Percentiles rank a stretch among this genome's conserved stretches.
Evolutionary conservation across 2,329 filamentous ascomycete species (phyloP).

Genomic region (Hypoxylon sp.): DNA sequence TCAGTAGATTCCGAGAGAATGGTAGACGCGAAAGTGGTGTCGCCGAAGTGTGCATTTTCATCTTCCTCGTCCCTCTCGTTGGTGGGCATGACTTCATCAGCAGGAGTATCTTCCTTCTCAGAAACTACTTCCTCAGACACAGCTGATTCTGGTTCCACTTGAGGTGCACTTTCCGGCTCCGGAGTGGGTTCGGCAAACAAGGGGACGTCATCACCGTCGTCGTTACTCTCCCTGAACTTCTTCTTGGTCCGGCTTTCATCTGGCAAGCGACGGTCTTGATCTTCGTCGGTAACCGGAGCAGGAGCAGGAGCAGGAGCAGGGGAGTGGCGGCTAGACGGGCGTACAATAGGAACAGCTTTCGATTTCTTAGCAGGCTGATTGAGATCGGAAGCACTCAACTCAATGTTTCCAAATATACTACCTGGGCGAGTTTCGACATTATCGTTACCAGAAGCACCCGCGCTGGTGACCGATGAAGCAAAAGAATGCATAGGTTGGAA

Average conservation of each 20-base stretch:
- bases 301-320: conserved; percentile 30
- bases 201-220: conserved; percentile 78
- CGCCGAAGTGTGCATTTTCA: conserved; percentile 57
- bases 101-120: conserved; percentile 29
- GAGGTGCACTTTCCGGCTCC: conserved; percentile 50
- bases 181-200: conserved; percentile 73
- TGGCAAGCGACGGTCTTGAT: conserved; percentile 70
- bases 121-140: conserved; percentile 22
- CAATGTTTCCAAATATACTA: conserved; percentile 78
- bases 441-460: conserved; percentile 59
- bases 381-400: conserved; percentile 70
- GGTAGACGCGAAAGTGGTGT: conserved; percentile 67
- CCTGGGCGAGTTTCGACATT: conserved; percentile 55
- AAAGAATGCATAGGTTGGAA: conserved; percentile 74
- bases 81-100: conserved; percentile 51
- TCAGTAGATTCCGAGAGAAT: conserved; percentile 65
- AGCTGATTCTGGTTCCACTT: conserved; percentile 40
- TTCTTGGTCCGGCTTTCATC: conserved; percentile 79
- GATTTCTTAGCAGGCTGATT: conserved; percentile 76
- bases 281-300: conserved; percentile 55
- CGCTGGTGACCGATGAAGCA: conserved; percentile 61
- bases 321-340: conserved; percentile 66
- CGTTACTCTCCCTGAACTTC: conserved; percentile 71
- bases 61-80: conserved; percentile 54
- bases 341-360: conserved; percentile 86